Evolutionary conservation across 2,329 filamentous ascomycete species (phyloP).

Genomic region (Rhynchosporium secalis): DNA sequence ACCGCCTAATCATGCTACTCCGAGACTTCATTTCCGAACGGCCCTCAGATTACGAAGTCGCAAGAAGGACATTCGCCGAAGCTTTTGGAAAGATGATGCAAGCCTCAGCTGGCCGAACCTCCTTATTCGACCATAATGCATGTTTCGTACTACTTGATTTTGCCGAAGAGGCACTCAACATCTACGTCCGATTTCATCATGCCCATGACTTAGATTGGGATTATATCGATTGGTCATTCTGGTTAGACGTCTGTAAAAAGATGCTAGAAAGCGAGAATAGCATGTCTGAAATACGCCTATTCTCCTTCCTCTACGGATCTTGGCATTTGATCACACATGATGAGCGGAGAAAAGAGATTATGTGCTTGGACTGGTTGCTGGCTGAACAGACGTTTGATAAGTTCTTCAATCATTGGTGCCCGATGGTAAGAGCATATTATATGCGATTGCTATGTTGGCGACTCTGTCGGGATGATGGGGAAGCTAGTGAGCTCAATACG

Average conservation of each 20-base stretch:
- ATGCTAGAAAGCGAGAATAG: slow-evolving; percentile 72
- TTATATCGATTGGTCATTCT: slow-evolving; percentile 65
- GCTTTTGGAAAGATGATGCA: slow-evolving; percentile 63
- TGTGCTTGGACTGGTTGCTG: slow-evolving; percentile 65
- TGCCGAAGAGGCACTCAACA: slow-evolving; percentile 65
- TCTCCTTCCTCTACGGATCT: slow-evolving; percentile 65
- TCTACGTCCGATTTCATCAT: slow-evolving; percentile 61
- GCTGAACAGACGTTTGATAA: slow-evolving; percentile 62
- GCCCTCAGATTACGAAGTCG: slow-evolving; percentile 51
- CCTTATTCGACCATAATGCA: slow-evolving; percentile 67
- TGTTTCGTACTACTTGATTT: slow-evolving; percentile 76
- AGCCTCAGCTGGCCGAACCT: slow-evolving; percentile 61
- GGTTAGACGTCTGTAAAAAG: slow-evolving; percentile 64
- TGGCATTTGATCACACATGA: slow-evolving; percentile 62
- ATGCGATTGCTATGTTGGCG: slow-evolving; percentile 74
- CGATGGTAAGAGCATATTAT: slow-evolving; percentile 75
- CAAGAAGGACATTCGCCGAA: slow-evolving; percentile 61
- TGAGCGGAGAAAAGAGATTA: slow-evolving; percentile 55
- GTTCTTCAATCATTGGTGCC: slow-evolving; percentile 74
- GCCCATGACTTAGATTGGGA: slow-evolving; percentile 41
- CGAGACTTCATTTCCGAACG: slow-evolving; percentile 67
- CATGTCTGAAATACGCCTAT: slow-evolving; percentile 68
- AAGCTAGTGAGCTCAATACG: slow-evolving; percentile 54
- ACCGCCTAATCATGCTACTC: slow-evolving; percentile 68
- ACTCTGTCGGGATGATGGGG: slow-evolving; percentile 60